These are phyloP conservation scores for Wickerhamiella bombiphila DNA, from an alignment of 805 yeast genomes.

Conservation along the genomic window DNA sequence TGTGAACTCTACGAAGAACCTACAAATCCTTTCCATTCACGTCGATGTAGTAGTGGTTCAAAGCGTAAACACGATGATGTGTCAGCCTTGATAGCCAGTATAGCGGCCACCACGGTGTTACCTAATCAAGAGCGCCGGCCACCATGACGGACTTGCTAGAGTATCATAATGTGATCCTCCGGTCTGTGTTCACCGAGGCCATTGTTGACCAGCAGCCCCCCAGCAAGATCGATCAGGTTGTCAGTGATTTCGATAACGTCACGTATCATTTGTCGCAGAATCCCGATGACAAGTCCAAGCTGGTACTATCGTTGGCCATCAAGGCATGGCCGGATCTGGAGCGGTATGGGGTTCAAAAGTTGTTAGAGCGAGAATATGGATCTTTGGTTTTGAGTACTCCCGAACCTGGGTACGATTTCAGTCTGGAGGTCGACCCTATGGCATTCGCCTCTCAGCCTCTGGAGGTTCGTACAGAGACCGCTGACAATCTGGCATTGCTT, in stretches of 20 bases:
- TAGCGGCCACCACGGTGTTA: too few relatives aligned
- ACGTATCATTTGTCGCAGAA: conserved; percentile 71
- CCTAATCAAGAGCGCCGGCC: too few relatives aligned
- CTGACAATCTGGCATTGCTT: conserved; percentile 54
- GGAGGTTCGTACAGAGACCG: conserved; percentile 38
- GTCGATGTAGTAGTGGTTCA: too few relatives aligned
- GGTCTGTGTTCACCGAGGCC: conserved; percentile 66
- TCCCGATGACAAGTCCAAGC: conserved; percentile 17
- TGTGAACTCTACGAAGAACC: too few relatives aligned
- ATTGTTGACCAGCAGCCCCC: conserved; percentile 35
- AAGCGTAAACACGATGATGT: too few relatives aligned
- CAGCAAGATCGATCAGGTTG: conserved; percentile 56
- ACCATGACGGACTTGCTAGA: conserved; percentile 48
- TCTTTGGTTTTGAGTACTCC: conserved; percentile 34
- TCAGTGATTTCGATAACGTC: conserved; percentile 92
- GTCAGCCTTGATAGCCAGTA: too few relatives aligned
- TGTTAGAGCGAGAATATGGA: conserved; percentile 34
- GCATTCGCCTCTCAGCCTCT: conserved; percentile 25
- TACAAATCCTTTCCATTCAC: too few relatives aligned
- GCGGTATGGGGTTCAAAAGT: conserved; percentile 38
- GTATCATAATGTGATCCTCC: conserved; percentile 66
- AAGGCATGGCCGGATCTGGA: conserved; percentile 64
- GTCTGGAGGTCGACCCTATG: conserved; percentile 51
- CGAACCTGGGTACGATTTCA: conserved; percentile 73
- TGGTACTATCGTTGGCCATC: conserved; percentile 55